These are phyloP conservation scores for Penicillium sp. DNA, from an alignment of 2,329 filamentous ascomycete genomes.

Conservation along the genomic window DNA sequence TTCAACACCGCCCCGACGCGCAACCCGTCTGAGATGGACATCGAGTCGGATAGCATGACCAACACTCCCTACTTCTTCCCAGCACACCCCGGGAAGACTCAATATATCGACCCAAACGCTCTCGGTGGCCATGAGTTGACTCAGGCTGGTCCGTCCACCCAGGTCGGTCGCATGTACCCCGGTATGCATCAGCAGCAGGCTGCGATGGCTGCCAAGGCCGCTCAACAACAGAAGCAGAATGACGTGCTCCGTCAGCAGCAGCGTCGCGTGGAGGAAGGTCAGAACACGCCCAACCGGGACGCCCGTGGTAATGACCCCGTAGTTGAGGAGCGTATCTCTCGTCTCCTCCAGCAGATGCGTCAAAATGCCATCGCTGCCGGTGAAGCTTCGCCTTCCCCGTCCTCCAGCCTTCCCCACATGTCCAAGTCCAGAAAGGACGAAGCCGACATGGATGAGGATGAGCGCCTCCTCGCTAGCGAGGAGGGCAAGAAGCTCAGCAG, in stretches of 20 bases:
- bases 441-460: slow-evolving; percentile 98
- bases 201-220: slow-evolving; percentile 63
- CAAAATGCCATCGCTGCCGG: slow-evolving; percentile 59
- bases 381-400: slow-evolving; percentile 42
- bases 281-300: slow-evolving; percentile 30
- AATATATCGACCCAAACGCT: slow-evolving; percentile 68
- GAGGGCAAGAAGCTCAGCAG: slow-evolving; percentile 99
- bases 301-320: slow-evolving; percentile 56
- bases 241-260: slow-evolving; percentile 54
- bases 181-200: slow-evolving; percentile 90
- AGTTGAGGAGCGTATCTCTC: slow-evolving; percentile 88
- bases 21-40: slow-evolving; percentile 55
- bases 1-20: slow-evolving; percentile 61
- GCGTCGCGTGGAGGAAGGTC: slow-evolving; percentile 26
- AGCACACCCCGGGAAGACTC: slow-evolving; percentile 41
- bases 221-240: slow-evolving; percentile 61
- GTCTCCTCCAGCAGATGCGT: slow-evolving; percentile 87
- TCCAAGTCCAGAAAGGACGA: slow-evolving; percentile 82
- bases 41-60: slow-evolving; percentile 64
- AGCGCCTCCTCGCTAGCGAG: slow-evolving; percentile 87
- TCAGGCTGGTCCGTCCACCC: slow-evolving; percentile 48
- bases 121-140: slow-evolving; percentile 60
- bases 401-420: slow-evolving; percentile 57
- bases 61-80: slow-evolving; percentile 63
- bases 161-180: slow-evolving; percentile 74